Base-by-base conservation (phyloP, 805 yeast species). In the Cyberlindnera sargentensis region DNA sequence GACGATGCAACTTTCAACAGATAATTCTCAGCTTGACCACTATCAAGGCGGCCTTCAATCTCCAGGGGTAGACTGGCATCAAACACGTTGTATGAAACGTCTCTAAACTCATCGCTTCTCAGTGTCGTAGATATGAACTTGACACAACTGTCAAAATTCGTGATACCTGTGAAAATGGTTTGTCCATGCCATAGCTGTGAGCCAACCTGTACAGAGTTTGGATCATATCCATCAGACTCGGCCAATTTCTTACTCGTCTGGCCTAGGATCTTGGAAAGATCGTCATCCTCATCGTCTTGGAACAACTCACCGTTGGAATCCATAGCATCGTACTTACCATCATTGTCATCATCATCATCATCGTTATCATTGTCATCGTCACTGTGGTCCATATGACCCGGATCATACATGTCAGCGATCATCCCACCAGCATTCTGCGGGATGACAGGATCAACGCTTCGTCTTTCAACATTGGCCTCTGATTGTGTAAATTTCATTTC, bases 41-140 rank as follows among this genome's bases (percentile, higher is more conserved):
- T 55, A 52, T 76, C 80, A 37, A 87, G 66, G 43, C 88, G 68
- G 3, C 95, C 95, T 47, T 77, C 81, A 37, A 85, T 63, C 29
- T 65, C 64, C 50, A 80, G 60, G 31, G 61, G 50, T 35, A 55
- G 40, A 20, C 49, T 44, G 31, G 47, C 43, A 44, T 64, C 60
- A 4, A 73, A 23, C 23, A 60, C 35, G n/a, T 40, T 39, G 15
- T 45, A 35, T 1, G 53, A 51, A 29, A 42, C 31, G 4, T 28
- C 32, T 7, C 33, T 32, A 29, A 49, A 49, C 34, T 47, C 47
- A 65, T 39, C 56, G 50, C 39, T 56, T 49, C 36, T 55, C 56
- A 50, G 58, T 39, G 56, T 59, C 51, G 49, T 58, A 42, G 56
- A 61, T 56, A 47, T 55, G 54, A 41, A 51, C 44, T 38, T 55